A percentile compares a stretch with the other conserved stretches of the same genome.
Evolutionary conservation across 2,329 filamentous ascomycete genomes (phyloP).

Genomic region (Pseudonectria buxi): DNA sequence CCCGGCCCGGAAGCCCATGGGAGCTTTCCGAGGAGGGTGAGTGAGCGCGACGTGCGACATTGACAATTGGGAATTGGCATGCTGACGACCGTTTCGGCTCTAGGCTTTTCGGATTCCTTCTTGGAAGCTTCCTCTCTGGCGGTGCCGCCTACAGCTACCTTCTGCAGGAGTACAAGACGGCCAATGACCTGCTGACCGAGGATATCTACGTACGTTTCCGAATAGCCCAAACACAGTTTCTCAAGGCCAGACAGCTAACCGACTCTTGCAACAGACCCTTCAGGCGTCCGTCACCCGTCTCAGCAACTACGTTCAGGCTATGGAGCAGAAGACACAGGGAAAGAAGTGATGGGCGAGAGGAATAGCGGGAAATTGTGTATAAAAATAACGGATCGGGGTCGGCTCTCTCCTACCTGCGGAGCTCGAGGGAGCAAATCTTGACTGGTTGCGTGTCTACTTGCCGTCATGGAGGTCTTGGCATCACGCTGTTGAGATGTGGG

Average conservation of each 20-base stretch:
- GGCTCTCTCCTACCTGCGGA: slow-evolving; percentile 3
- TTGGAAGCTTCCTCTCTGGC: slow-evolving; percentile 74
- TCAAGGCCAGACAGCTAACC: neutral
- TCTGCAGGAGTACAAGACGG: slow-evolving; percentile 85
- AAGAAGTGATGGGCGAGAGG: slow-evolving; percentile 54
- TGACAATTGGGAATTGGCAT: neutral
- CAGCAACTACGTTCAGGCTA: slow-evolving; percentile 70
- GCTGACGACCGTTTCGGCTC: slow-evolving; percentile 3
- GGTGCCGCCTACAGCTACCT: slow-evolving; percentile 86
- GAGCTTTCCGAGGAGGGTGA: slow-evolving; percentile 56
- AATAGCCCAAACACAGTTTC: neutral
- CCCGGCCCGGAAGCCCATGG: slow-evolving; percentile 51
- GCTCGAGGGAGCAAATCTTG: slow-evolving; percentile 9
- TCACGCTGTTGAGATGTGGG: slow-evolving; percentile 3
- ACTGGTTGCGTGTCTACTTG: slow-evolving; percentile 4
- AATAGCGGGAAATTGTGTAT: slow-evolving; percentile 14
- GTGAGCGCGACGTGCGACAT: slow-evolving; percentile 20
- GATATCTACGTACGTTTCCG: slow-evolving; percentile 82
- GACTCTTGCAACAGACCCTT: slow-evolving; percentile 53
- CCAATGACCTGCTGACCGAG: slow-evolving; percentile 88
- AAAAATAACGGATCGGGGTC: slow-evolving; percentile 6
- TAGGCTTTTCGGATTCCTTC: slow-evolving; percentile 86
- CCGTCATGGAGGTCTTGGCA: slow-evolving; percentile 2
- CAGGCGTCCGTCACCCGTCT: slow-evolving; percentile 83
- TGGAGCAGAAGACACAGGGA: slow-evolving; percentile 75